Percentiles rank a stretch among this genome's conserved stretches.
Evolutionary conservation across 2,329 filamentous ascomycete species (phyloP).

Genomic region (Calonectria multiphialidica): DNA sequence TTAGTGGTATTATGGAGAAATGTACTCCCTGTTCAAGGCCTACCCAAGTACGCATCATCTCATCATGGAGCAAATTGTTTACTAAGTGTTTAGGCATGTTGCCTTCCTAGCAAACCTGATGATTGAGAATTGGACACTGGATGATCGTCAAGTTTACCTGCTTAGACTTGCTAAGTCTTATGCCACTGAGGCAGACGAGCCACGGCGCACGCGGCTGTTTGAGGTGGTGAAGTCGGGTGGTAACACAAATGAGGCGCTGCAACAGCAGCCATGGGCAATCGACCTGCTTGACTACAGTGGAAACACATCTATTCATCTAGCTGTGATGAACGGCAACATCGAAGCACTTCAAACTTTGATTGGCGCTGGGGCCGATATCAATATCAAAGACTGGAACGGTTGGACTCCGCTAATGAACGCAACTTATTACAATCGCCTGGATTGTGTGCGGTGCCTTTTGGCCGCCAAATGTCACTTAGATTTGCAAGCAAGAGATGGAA

Average conservation of each 20-base stretch:
- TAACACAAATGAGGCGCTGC: neutral
- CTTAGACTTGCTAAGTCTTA: neutral
- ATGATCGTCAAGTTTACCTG: neutral
- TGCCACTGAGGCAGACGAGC: neutral
- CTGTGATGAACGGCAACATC: neutral
- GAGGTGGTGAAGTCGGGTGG: neutral
- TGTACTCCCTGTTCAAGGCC: neutral
- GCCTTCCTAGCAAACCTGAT: neutral
- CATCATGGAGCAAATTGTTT: neutral
- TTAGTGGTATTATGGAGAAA: neutral
- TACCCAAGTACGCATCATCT: neutral
- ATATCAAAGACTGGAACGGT: neutral
- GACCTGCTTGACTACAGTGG: neutral
- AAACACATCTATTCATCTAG: neutral
- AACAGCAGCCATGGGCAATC: neutral
- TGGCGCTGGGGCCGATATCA: neutral
- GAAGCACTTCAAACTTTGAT: neutral
- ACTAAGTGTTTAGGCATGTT: neutral
- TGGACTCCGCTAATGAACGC: neutral
- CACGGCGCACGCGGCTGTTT: neutral
- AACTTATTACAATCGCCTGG: rapidly evolving
- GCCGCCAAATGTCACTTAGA: neutral
- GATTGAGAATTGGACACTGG: neutral
- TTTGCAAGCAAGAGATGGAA: neutral
- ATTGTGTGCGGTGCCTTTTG: neutral